A percentile compares a stretch with the other conserved stretches of the same genome.
Conservation (phyloP, 805 yeast genomes). For the Zygotorulaspora chibaensis region DNA sequence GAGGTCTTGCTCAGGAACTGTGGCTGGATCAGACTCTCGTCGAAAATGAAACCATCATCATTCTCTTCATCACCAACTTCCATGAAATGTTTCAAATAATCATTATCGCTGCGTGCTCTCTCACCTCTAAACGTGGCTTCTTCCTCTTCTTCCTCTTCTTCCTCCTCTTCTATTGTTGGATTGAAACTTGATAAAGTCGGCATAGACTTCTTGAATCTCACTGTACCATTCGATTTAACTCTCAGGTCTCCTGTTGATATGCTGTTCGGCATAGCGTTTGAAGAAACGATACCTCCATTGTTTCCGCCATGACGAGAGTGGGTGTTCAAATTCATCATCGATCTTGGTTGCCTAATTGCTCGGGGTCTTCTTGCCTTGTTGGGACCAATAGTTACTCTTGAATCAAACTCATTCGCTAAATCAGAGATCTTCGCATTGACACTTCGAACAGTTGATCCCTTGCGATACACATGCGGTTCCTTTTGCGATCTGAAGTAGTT, state of each 20-base stretch:
- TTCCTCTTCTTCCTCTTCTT: conserved; percentile 7
- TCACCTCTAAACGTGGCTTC: neutral
- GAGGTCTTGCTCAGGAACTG: conserved; percentile 23
- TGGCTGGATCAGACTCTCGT: conserved; percentile 26
- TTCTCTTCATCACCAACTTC: conserved; percentile 18
- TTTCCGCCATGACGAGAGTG: conserved; percentile 8
- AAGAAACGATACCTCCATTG: neutral
- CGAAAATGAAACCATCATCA: conserved; percentile 23
- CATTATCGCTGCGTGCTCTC: neutral
- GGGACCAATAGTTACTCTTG: conserved; percentile 11
- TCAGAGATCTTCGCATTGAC: conserved; percentile 5
- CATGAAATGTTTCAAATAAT: conserved; percentile 12
- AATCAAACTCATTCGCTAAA: conserved; percentile 16
- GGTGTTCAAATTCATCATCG: conserved; percentile 31
- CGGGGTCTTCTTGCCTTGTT: conserved; percentile 4
- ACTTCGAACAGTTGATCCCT: neutral
- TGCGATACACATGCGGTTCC: conserved; percentile 1
- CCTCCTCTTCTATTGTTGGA: conserved; percentile 18
- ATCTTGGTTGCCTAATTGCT: conserved; percentile 29
- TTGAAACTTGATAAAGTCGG: conserved; percentile 20
- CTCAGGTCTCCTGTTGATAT: conserved; percentile 28
- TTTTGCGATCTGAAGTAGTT: conserved; percentile 16
- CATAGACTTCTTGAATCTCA: conserved; percentile 30
- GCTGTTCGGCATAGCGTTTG: conserved; percentile 22
- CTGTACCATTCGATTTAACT: conserved; percentile 16